Percentiles rank a stretch among this genome's conserved stretches.
phyloP scores from a whole-genome alignment of 176 grass and related monocot genomes.

The Lolium multiflorum region DNA sequence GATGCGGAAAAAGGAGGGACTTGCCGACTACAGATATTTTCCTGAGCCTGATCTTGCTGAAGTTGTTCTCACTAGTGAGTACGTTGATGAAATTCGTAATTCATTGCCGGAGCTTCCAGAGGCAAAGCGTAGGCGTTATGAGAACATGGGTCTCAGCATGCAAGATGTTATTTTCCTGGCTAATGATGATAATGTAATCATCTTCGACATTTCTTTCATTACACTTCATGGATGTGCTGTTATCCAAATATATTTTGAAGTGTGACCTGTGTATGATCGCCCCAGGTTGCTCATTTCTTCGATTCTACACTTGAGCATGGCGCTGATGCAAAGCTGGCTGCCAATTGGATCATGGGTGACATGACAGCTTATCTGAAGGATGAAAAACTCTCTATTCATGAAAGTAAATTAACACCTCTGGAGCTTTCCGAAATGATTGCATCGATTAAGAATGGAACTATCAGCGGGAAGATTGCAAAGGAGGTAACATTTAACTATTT shows the following conservation, averaged over 20 bases:
- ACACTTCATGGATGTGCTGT: constrained; percentile 10
- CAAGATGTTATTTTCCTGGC: constrained; percentile 98
- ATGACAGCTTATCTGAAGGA: constrained; percentile 93
- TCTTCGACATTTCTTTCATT: constrained; percentile 12
- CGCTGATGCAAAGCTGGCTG: constrained; percentile 81
- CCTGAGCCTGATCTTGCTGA: constrained; percentile 96
- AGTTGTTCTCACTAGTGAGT: constrained; percentile 77
- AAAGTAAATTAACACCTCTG: constrained; percentile 87
- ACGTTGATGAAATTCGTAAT: constrained; percentile 70
- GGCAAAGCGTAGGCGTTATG: constrained; percentile 91
- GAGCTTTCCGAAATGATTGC: constrained; percentile 80
- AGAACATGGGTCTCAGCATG: constrained; percentile 88
- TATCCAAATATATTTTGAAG: constrained; percentile 8
- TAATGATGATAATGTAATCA: constrained; percentile 83
- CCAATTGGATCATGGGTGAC: constrained; percentile 99
- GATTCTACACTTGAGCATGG: constrained; percentile 83
- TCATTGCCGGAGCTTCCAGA: constrained; percentile 92
- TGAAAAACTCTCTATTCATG: constrained; percentile 77
- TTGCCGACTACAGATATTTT: constrained; percentile 98
- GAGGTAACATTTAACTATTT: constrained; percentile 51
- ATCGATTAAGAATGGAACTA: constrained; percentile 85
- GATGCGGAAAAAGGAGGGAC: constrained; percentile 95
- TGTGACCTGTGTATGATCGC: constrained; percentile 33
- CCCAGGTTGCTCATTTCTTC: constrained; percentile 87
- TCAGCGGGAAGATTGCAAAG: constrained; percentile 97